These are phyloP conservation scores for Daedaleopsis nitida DNA, from an alignment of 768 basidiomycete species.

Conservation along the genomic window DNA sequence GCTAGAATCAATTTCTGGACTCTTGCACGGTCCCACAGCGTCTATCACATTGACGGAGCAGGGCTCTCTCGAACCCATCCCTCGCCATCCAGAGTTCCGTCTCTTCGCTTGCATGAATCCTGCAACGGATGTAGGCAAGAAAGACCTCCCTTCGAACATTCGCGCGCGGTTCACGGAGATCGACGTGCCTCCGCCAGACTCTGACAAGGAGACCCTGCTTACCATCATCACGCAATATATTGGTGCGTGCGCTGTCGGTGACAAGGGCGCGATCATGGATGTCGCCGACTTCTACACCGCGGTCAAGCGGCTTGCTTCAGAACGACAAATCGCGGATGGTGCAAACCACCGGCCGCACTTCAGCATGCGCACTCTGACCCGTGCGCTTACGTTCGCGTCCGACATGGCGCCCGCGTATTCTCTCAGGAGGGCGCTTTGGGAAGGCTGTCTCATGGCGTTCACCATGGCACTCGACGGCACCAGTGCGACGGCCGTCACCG, in stretches of 20 bases:
- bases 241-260: conserved; percentile 77
- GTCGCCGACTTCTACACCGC: conserved; percentile 88
- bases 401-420: conserved; percentile 78
- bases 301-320: conserved; percentile 74
- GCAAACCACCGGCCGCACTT: conserved; percentile 92
- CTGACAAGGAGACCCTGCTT: conserved; percentile 86
- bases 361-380: conserved; percentile 93
- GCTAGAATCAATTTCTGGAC: conserved; percentile 86
- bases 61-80: conserved; percentile 86
- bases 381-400: conserved; percentile 87
- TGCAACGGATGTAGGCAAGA: conserved; percentile 97
- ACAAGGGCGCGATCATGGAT: conserved; percentile 86
- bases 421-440: conserved; percentile 87
- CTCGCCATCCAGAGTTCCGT: conserved; percentile 93
- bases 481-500: conserved; percentile 66
- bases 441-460: conserved; percentile 97
- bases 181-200: conserved; percentile 92
- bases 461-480: conserved; percentile 87
- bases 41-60: conserved; percentile 94
- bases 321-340: conserved; percentile 86
- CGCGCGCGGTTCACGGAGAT: conserved; percentile 93
- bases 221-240: conserved; percentile 90
- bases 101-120: conserved; percentile 99
- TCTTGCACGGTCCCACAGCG: conserved; percentile 81
- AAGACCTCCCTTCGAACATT: conserved; percentile 90